A percentile compares a stretch with the other conserved stretches of the same genome.
Evolutionary conservation across 495 filamentous ascomycete genomes (phyloP).

Genomic region (Patellaria atrata): DNA sequence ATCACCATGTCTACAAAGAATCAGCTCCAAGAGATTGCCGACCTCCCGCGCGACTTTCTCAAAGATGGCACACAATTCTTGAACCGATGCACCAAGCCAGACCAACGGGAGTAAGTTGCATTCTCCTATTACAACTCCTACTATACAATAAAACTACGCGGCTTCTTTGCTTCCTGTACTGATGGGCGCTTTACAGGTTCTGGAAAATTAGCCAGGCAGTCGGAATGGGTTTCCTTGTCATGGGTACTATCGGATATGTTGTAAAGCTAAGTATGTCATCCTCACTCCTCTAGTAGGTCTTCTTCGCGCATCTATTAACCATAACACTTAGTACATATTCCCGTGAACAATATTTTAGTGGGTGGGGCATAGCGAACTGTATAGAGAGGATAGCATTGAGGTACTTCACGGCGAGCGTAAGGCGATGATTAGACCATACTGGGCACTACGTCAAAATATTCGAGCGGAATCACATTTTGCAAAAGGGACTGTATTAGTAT

Average conservation of each 20-base stretch:
- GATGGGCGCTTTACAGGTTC: too few relatives aligned
- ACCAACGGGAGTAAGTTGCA: slow-evolving; percentile 46
- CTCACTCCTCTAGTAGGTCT: slow-evolving; percentile 1
- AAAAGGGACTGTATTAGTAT: too few relatives aligned
- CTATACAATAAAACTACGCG: neutral
- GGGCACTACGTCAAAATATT: too few relatives aligned
- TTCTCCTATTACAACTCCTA: neutral
- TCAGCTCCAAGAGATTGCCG: slow-evolving; percentile 48
- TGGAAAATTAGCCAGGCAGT: slow-evolving; percentile 87
- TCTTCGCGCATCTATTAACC: neutral
- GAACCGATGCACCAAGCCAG: slow-evolving; percentile 74
- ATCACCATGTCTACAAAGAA: slow-evolving; percentile 28
- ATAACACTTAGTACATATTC: slow-evolving; percentile 50
- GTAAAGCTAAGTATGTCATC: slow-evolving; percentile 71
- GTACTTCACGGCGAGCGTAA: neutral
- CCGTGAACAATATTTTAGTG: slow-evolving; percentile 72
- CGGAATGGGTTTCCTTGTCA: slow-evolving; percentile 78
- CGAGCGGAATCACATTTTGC: too few relatives aligned
- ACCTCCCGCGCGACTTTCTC: slow-evolving; percentile 66
- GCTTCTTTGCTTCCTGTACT: too few relatives aligned
- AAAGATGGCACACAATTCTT: slow-evolving; percentile 71
- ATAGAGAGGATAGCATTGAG: neutral
- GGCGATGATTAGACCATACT: too few relatives aligned
- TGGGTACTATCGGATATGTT: slow-evolving; percentile 79
- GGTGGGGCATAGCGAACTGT: slow-evolving; percentile 40